Base-by-base conservation (phyloP, 106 monocot genomes). In the Narthecium ossifragum region DNA sequence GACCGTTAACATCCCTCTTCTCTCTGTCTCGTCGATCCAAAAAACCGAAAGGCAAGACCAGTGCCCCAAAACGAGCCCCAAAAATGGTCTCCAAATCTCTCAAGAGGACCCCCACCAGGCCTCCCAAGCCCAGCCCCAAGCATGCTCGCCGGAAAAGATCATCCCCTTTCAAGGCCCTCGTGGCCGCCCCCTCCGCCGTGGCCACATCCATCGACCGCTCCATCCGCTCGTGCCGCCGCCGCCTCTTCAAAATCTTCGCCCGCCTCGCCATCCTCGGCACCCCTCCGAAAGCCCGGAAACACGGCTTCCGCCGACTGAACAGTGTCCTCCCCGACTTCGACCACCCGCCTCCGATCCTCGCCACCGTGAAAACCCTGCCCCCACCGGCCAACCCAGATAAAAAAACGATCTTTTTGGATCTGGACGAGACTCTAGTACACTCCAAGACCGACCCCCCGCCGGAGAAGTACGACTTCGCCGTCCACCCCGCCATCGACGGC, bases 391-490 rank as follows among this genome's bases (percentile, higher is more conserved):
- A 6, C 22, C 67, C 65, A 10, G 63, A 25, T 23, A 83, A 51
- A 31, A 80, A 50, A 61, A 96, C 96, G 14, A 17, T 90, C 24
- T 78, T 96, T 63, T 64, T 96, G 22, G 96, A 96, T 51, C 83
- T 96, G 41, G 96, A 96, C 65, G 96, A 96, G 72, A 96, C 96
- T 2, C 65, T 96, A 11, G 57, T 96, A 53, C 96, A 96, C 66
- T 84, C 90, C 26, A 37, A 60, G 31, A 67, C 80, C 31, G 70
- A 67, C 34, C 69, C 75, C 4, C 80, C 83, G 0, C 72, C 80
- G 11, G 53, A 51, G 26, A 61, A 40, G 27, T 90, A 81, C 61
- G 96, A 96, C 62, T 96, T 96, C 65, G 27, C 64, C 51, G 78
- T 96, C 53, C 70, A 58, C 46, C 96, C 96, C 2, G 18, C 5